Percentiles rank a stretch among this genome's conserved stretches.
These are phyloP conservation scores for Candida anutae DNA, from an alignment of 1,139 yeast species.

Conservation along the genomic window DNA sequence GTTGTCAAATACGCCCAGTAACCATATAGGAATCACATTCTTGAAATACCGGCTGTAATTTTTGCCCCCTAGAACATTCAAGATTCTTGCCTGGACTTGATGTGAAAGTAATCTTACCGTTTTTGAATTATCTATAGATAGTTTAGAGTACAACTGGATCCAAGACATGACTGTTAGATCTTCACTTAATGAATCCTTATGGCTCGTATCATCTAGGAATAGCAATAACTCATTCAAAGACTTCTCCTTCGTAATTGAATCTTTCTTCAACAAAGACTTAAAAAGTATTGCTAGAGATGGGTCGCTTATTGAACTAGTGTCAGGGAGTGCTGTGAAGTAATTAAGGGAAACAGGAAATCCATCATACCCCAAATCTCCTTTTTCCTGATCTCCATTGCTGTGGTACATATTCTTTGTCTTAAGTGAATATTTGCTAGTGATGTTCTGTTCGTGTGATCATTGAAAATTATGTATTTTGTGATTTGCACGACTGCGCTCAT, in stretches of 20 bases:
- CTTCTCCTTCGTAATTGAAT: conserved; percentile 76
- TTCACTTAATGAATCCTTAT: conserved; percentile 18
- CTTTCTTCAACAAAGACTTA: conserved; percentile 70
- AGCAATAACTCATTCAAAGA: conserved; percentile 52
- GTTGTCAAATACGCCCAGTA: conserved; percentile 61
- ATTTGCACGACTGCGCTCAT: too few species aligned
- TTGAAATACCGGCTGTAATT: conserved; percentile 55
- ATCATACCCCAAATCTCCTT: conserved; percentile 31
- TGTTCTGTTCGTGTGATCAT: too few species aligned
- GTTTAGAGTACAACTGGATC: conserved; percentile 76
- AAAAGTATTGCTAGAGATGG: conserved; percentile 59
- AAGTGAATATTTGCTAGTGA: too few species aligned
- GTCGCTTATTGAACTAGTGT: conserved; percentile 47
- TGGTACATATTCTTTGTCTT: too few species aligned
- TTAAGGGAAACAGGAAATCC: conserved; percentile 68
- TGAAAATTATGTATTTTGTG: too few species aligned
- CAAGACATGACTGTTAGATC: conserved; percentile 56
- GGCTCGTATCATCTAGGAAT: conserved; percentile 3
- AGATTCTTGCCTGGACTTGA: conserved; percentile 47
- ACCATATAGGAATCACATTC: conserved; percentile 65
- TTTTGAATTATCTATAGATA: conserved; percentile 65
- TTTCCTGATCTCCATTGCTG: background rate
- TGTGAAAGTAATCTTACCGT: conserved; percentile 56
- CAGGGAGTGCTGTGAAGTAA: conserved; percentile 75
- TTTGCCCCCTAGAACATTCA: conserved; percentile 51